Evolutionary conservation across 352 stramenopile species (phyloP), one percentile per base, ranked within the genome.

Genomic region (Phytophthora lateralis): DNA sequence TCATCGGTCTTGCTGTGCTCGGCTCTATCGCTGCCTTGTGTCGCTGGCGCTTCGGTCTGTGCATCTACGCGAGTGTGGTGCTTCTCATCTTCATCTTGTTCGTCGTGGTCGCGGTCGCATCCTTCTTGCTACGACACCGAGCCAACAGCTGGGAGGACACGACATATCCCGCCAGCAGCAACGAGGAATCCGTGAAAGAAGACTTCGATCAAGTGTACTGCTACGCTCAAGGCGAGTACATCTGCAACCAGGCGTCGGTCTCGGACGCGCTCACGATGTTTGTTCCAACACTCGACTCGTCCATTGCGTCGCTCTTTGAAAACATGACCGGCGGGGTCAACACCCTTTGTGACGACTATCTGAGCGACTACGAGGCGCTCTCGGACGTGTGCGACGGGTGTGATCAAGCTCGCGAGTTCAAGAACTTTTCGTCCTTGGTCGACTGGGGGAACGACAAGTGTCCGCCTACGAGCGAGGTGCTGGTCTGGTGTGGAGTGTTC

Each of bases 401-500:
- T 39, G 59, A 71, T 35, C 37, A 73, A 53, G 85, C 79, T 21
- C 79, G 78, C 7, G 27, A 91, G 47, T 78, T 88, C 50, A 62
- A 76, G 38, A 82, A 85, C 45, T 85, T 90, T 41, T 87, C 79
- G 47, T 76, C 73, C 6, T 71, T 95, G 37, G 57, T 93, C n/a
- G 70, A 89, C 46, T 95, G 84, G 84, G 77, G 84, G 6, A 92
- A 93, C 65, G 82, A 93, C 21, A 60, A 90, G 63, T 93, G 86
- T 55, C 77, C 79, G 14, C 67, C 79, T 34, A 81, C 78, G 17
- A 49, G 48, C 10, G 56, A 64, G 11, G 82, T 76, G 10, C 52
- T 83, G 42, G 44, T 75, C 4, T 95, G 82, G 80, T 95, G 86
- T 45, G 84, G 81, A 20, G 51, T 66, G 12, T 91, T 80, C 64